These are phyloP conservation scores for Sclerotinia glacialis DNA, from an alignment of 2,329 filamentous ascomycete genomes.

Conservation along the genomic window DNA sequence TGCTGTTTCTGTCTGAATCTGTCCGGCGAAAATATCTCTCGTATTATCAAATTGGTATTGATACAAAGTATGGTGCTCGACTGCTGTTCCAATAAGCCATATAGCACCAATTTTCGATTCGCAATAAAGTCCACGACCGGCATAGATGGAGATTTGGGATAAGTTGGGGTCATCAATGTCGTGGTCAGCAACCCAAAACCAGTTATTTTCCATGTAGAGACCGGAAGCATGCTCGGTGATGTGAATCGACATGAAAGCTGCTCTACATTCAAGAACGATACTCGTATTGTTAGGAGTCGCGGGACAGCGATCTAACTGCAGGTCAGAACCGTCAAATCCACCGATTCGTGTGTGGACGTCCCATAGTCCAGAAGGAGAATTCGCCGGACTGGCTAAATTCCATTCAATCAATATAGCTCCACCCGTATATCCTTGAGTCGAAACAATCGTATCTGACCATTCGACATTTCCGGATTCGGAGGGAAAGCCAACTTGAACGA, in stretches of 20 bases:
- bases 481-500: conserved; percentile 53
- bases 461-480: conserved; percentile 60
- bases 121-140: conserved; percentile 49
- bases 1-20: conserved; percentile 34
- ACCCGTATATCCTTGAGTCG: conserved; percentile 55
- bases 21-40: conserved; percentile 32
- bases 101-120: conserved; percentile 46
- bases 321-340: conserved; percentile 43
- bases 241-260: conserved; percentile 40
- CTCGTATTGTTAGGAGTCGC: conserved; percentile 52
- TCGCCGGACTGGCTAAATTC: conserved; percentile 52
- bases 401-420: conserved; percentile 64
- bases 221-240: conserved; percentile 43
- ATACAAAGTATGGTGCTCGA: conserved; percentile 54
- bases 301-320: conserved; percentile 36
- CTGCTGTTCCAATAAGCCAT: conserved; percentile 48
- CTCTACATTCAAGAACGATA: conserved; percentile 39
- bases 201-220: conserved; percentile 49
- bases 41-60: conserved; percentile 49
- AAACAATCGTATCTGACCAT: conserved; percentile 60
- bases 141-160: conserved; percentile 55
- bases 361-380: conserved; percentile 55
- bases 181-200: conserved; percentile 50
- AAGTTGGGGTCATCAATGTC: conserved; percentile 42
- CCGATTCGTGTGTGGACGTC: conserved; percentile 41